Conservation (phyloP, 768 basidiomycete genomes). For the Kwoniella sp. region DNA sequence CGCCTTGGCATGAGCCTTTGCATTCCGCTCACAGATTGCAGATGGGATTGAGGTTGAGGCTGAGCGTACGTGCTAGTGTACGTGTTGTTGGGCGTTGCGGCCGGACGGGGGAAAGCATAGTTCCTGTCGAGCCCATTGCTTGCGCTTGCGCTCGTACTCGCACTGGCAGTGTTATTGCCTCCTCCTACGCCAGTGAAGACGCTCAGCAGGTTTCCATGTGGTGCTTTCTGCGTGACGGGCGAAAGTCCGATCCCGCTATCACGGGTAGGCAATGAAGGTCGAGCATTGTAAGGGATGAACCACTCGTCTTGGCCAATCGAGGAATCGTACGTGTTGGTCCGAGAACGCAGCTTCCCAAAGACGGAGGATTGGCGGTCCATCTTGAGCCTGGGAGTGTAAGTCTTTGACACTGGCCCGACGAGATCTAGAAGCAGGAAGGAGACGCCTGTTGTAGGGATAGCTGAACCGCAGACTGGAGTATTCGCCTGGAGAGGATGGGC, state of each 20-base stretch:
- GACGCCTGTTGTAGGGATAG: not conserved
- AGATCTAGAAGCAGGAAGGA: not conserved
- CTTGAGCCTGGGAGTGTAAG: not conserved
- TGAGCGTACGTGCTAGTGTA: conserved; percentile 15
- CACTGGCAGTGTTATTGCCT: conserved; percentile 7
- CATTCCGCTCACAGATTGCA: not conserved
- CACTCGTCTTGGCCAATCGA: conserved; percentile 31
- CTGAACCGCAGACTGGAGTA: not conserved
- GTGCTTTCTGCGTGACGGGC: conserved; percentile 13
- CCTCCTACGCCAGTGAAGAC: conserved; percentile 14
- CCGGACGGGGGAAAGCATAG: conserved; percentile 11
- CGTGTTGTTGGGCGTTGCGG: conserved; percentile 11
- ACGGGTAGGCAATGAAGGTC: conserved; percentile 8
- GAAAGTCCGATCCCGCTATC: conserved; percentile 36
- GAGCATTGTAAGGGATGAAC: conserved; percentile 43
- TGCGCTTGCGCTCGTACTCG: conserved; percentile 5
- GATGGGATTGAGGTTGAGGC: not conserved
- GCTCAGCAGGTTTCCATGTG: conserved; percentile 3
- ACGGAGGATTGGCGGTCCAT: conserved; percentile 28
- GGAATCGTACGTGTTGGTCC: conserved; percentile 5
- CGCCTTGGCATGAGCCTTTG: conserved; percentile 8
- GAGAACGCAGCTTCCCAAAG: conserved; percentile 19
- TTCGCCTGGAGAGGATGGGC: not conserved
- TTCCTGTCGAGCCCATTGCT: not conserved
- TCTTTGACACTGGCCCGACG: not conserved